phyloP scores from a whole-genome alignment of 2,329 filamentous ascomycete genomes.

The Emmonsia crescens region DNA sequence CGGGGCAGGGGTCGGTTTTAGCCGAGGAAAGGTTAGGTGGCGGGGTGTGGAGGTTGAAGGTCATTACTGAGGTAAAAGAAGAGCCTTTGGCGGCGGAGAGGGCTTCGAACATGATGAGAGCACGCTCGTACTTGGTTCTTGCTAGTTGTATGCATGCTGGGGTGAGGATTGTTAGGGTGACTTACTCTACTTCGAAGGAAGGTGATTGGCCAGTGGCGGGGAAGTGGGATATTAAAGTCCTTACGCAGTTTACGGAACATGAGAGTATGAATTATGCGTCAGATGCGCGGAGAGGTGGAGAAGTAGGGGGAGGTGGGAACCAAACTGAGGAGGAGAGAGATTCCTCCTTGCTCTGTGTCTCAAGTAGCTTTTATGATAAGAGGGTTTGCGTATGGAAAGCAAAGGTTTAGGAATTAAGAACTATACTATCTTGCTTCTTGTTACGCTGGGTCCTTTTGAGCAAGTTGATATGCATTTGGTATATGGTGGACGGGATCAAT shows the following conservation, averaged over 20 bases:
- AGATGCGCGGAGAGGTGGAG: slow-evolving; percentile 40
- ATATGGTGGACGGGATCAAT: not conserved
- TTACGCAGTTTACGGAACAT: slow-evolving; percentile 71
- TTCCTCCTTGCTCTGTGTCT: slow-evolving; percentile 26
- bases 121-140: slow-evolving; percentile 43
- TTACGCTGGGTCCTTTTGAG: not conserved
- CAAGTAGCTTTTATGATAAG: slow-evolving; percentile 46
- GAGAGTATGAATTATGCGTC: slow-evolving; percentile 92
- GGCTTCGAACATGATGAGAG: slow-evolving; percentile 9
- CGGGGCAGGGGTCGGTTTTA: slow-evolving; percentile 35
- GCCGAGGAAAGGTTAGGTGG: slow-evolving; percentile 58
- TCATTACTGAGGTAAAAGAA: slow-evolving; percentile 25
- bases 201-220: slow-evolving; percentile 30
- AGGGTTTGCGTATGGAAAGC: slow-evolving; percentile 40
- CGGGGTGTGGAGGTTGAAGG: slow-evolving; percentile 78
- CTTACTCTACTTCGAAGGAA: slow-evolving; percentile 9
- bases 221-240: slow-evolving; percentile 51
- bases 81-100: not conserved
- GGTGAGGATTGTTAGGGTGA: slow-evolving; percentile 50
- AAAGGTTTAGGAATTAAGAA: slow-evolving; percentile 11
- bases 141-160: slow-evolving; percentile 94
- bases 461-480: not conserved
- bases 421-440: not conserved
- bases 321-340: not conserved
- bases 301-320: not conserved